Evolutionary conservation across 78 protist genomes (phyloP).

Genomic region (Polysphondylium violaceum): DNA sequence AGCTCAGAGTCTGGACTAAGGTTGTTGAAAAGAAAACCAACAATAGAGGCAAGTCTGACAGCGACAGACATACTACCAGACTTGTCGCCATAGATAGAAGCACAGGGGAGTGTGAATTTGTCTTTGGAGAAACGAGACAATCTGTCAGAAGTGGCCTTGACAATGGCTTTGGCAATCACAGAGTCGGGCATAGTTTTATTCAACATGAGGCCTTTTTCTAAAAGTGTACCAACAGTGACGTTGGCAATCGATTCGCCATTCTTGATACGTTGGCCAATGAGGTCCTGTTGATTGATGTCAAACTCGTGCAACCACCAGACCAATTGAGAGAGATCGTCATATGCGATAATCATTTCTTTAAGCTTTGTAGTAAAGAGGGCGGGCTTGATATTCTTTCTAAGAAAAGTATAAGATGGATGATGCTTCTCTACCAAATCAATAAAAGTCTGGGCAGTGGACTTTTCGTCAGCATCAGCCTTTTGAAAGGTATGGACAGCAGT

Average conservation of each 20-base stretch:
- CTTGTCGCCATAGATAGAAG: conserved; percentile 56
- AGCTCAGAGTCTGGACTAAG: conserved; percentile 15
- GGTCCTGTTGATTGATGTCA: background rate
- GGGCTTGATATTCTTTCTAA: conserved; percentile 45
- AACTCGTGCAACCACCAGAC: conserved; percentile 84
- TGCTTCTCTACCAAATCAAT: conserved; percentile 5
- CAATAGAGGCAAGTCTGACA: conserved; percentile 44
- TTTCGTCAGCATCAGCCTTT: conserved; percentile 5
- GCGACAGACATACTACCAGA: conserved; percentile 80
- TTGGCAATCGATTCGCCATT: conserved; percentile 7
- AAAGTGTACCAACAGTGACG: conserved; percentile 46
- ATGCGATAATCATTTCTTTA: too few relatives aligned
- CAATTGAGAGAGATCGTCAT: conserved; percentile 6
- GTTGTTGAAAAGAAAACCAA: conserved; percentile 16
- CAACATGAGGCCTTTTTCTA: conserved; percentile 38
- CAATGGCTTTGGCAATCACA: background rate
- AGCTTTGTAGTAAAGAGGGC: conserved; percentile 8
- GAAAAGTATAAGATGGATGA: conserved; percentile 53
- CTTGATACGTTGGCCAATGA: conserved; percentile 13
- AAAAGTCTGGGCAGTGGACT: background rate
- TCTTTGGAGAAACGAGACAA: background rate
- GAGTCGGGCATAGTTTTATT: background rate
- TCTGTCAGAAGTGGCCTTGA: background rate
- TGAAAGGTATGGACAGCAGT: conserved; percentile 26
- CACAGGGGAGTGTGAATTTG: conserved; percentile 50